Evolutionary conservation across 768 basidiomycete species (phyloP), one percentile per base, ranked within the genome.

Genomic region (Asterophora parasitica): DNA sequence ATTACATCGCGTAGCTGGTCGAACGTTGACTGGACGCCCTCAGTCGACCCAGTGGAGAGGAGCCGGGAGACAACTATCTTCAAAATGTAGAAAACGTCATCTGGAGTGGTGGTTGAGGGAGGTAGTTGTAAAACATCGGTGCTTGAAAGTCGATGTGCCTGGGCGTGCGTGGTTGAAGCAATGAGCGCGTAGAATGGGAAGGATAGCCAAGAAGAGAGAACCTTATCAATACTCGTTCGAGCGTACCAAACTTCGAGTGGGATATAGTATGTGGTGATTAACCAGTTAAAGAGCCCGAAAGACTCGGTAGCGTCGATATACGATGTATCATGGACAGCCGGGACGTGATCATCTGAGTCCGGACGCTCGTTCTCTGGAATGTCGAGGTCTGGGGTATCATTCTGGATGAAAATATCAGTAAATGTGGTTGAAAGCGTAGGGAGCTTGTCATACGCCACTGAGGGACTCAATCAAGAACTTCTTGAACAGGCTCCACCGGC

Each of bases 81-180:
- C 50, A 98, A 72, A 48, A 99, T 85, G 67, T 96, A 99, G 69
- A 98, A 99, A 1, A 86, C 88, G 56, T 98, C 96, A 63, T 99
- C 96, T 0, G 91, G 90, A 0, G 81, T 82, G 0, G 89, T 92
- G 0, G 86, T 88, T 1, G 74, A 79, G 9, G 76, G 70, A 42
- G 78, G 90, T 33, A 58, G 68, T 48, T 85, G 77, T 1, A 83
- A 75, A 6, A 75, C 61, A 59, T 97, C 92, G 2, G 81, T 74
- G 11, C 72, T 81, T 19, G 95, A 90, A 35, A 96, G 72, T 19
- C 84, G 82, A 59, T 95, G 92, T 1, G 95, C 95, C 93, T 97
- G 55, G n/a, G n/a, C n/a, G n/a, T n/a, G 9, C 40, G 43, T 44
- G 20, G 35, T 32, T 36, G 49, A 43, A n/a, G 16, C 37, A 15